Evolutionary conservation across 2,329 filamentous ascomycete species (phyloP).

Genomic region (Plectosphaerella cucumerina): DNA sequence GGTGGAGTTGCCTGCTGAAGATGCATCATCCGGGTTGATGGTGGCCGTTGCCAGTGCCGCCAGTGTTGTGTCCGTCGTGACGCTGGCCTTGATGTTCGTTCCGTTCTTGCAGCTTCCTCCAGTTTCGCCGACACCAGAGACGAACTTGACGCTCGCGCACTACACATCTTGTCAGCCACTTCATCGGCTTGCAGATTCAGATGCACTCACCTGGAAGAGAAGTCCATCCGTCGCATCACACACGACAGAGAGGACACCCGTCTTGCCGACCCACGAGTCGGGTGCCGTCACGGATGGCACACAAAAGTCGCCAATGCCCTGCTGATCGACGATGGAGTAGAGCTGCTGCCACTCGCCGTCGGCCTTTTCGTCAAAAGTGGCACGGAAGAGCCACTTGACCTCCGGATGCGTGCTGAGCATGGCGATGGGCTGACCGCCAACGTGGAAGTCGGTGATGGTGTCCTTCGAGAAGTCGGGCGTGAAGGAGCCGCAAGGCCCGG

Average conservation of each 20-base stretch:
- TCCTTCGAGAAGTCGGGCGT: constrained; percentile 34
- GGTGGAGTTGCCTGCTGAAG: not conserved
- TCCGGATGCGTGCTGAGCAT: constrained; percentile 45
- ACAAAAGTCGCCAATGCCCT: constrained; percentile 51
- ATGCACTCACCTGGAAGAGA: constrained; percentile 48
- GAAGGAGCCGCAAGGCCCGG: constrained; percentile 52
- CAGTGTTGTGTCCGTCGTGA: not conserved
- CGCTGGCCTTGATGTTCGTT: not conserved
- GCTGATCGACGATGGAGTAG: constrained; percentile 50
- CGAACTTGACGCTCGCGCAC: not conserved
- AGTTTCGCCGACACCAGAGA: not conserved
- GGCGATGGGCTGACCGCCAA: constrained; percentile 50
- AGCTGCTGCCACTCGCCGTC: constrained; percentile 50
- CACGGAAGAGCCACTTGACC: constrained; percentile 54
- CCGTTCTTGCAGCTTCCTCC: not conserved
- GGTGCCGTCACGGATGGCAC: constrained; percentile 44
- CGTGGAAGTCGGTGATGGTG: constrained; percentile 47
- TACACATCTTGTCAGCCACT: not conserved
- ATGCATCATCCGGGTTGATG: not conserved
- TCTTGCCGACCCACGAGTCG: constrained; percentile 45
- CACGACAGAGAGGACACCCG: constrained; percentile 50
- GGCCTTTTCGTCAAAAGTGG: constrained; percentile 45
- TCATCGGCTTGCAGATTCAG: too few relatives aligned
- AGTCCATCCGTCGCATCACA: constrained; percentile 50
- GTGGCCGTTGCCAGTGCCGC: not conserved